Base-by-base conservation (phyloP, 1,139 yeast species). In the Candida anutae region DNA sequence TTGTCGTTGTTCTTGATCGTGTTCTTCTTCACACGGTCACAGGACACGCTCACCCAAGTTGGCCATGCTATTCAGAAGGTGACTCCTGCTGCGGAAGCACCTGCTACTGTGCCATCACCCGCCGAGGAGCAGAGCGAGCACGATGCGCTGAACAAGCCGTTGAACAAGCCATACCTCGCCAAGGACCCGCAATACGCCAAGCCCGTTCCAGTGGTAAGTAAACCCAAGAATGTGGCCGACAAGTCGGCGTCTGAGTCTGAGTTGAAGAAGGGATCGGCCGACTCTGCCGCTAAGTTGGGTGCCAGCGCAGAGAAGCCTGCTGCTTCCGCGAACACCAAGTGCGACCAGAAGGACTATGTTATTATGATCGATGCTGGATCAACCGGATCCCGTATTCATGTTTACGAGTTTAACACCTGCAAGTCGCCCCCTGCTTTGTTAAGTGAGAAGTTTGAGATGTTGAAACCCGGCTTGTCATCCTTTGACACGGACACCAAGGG, bases 341-440 rank as follows among this genome's bases (percentile, higher is more conserved):
- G 69, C 38, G 46, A 51, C 26, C 52, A 57, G 28, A 50, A 49
- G 15, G 60, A 60, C 26, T 66, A 46, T 38, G 96, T 88, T 21
- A 73, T 90, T 16, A 85, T 90, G 95, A 66, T 90, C 29, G 98
- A 90, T 58, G 98, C 97, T 3, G 98, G 98, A 10, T 85, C 96
- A 3, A 81, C 95, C 5, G 98, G 98, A 18, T 87, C 96, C 15
- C 77, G 98, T 53, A 84, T 90, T 21, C 98, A 90, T 53, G 80
- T 90, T 21, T 90, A 90, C 58, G 78, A 82, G 48, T 90, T 90
- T 59, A 83, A 85, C 58, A 76, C 85, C 30, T 87, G 97, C 49
- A 62, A 69, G 30, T 65, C 80, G 26, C 90, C 94, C 32, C 98
- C 98, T 22, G 65, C 58, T 33, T 74, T 93, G 39, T 58, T 85